Evolutionary conservation across 371 early-diverging fungal species (phyloP).

Genomic region (Sporodiniella umbellata): DNA sequence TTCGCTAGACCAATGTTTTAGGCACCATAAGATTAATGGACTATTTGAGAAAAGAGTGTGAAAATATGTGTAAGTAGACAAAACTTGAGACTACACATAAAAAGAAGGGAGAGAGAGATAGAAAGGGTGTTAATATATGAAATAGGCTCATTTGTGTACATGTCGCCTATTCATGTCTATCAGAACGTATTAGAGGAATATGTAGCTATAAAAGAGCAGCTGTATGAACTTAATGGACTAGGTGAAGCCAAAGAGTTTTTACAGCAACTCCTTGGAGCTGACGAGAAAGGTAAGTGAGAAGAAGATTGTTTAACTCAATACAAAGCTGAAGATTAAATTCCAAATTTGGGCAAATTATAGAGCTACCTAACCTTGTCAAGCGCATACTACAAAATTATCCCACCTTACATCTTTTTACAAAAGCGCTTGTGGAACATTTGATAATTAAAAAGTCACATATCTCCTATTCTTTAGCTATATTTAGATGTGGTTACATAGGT

Average conservation of each 20-base stretch:
- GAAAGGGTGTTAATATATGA: background rate
- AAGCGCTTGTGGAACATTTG: slow-evolving; percentile 47
- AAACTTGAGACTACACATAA: too few species aligned
- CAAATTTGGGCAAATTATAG: slow-evolving; percentile 14
- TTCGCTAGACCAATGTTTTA: slow-evolving; percentile 41
- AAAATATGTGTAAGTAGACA: slow-evolving; percentile 22
- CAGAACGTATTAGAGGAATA: slow-evolving; percentile 19
- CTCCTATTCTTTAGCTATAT: slow-evolving; percentile 39
- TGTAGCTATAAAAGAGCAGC: slow-evolving; percentile 29
- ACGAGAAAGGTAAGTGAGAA: slow-evolving; percentile 26
- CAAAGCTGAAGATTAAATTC: too few species aligned
- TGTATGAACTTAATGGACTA: slow-evolving; percentile 40
- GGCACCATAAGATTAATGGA: slow-evolving; percentile 50
- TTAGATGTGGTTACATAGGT: slow-evolving; percentile 45
- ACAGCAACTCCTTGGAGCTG: slow-evolving; percentile 34
- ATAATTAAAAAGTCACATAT: slow-evolving; percentile 30
- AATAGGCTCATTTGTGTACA: slow-evolving; percentile 23
- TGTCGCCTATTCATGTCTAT: slow-evolving; percentile 26
- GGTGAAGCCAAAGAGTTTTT: slow-evolving; percentile 48
- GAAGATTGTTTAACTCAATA: too few species aligned
- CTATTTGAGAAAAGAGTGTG: slow-evolving; percentile 30
- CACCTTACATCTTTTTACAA: slow-evolving; percentile 51
- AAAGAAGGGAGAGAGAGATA: background rate
- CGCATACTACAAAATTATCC: slow-evolving; percentile 33
- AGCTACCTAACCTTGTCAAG: slow-evolving; percentile 12